Evolutionary conservation across 495 filamentous ascomycete genomes (phyloP), one percentile per base, ranked within the genome.

Genomic region (Staphylotrichum tortipilum): DNA sequence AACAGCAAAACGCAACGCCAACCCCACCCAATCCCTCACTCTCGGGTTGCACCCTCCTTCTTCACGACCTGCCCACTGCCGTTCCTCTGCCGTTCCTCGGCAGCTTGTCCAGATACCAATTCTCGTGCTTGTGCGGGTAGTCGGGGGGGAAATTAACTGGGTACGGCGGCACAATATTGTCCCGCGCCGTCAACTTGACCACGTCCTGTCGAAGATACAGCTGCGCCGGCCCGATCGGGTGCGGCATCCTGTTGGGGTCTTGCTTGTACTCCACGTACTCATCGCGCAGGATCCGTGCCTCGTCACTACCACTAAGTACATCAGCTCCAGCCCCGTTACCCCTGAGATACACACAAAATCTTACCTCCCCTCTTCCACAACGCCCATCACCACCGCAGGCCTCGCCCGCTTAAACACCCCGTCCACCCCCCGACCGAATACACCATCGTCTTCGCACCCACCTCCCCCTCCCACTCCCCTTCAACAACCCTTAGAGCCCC

Each of bases 141-240:
- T 44, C 40, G 7, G 28, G 48, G 5, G 48, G 48, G n/a, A 51
- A 51, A 1, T 15, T 38, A 1, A 51, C 33, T 31, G 48, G 48
- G 10, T 51, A 51, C 8, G 48, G 48, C 4, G 48, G 48, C 12
- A 51, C 40, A 19, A 51, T 38, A 4, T 14, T 24, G 10, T 51
- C 17, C 15, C n/a, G 19, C 4, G 28, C 48, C 0, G 33, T 15
- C 2, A 2, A 6, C 17, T 52, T 48, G 24, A 36, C 57, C 4
- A 54, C 40, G 18, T 56, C 53, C 30, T n/a, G 30, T 0, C 53
- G 49, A 3, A 56, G 47, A 12, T 56, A 52, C 35, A 52, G 6
- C 3, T 52, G 49, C 17, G 53, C 41, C 1, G 37, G 28, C 5
- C 50, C 50, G 10, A 53, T 17, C 2, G 50, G 47, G 18, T 53